Evolutionary conservation across 306 rosid genomes (phyloP).

Genomic region (Sophora flavescens): DNA sequence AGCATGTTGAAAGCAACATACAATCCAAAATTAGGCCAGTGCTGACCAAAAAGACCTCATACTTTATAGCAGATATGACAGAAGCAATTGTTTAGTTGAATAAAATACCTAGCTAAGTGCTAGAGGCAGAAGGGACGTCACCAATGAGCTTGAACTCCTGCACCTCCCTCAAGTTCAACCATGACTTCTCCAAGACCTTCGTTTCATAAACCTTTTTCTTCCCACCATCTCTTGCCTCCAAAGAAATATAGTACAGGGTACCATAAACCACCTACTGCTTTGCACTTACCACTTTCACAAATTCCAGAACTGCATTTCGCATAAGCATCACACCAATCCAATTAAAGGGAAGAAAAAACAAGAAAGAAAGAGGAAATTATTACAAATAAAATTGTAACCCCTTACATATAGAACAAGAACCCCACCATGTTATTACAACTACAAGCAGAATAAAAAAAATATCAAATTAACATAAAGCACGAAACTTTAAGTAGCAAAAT

Average conservation of each 20-base stretch:
- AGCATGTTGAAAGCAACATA: neutral
- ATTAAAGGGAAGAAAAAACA: neutral
- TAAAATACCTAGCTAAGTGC: too few species aligned
- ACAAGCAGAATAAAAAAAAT: too few species aligned
- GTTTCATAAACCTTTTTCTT: constrained; percentile 57
- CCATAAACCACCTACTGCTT: constrained; percentile 61
- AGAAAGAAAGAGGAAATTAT: neutral
- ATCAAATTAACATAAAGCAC: too few species aligned
- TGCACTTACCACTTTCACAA: constrained; percentile 51
- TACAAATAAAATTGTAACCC: too few species aligned
- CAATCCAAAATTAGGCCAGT: neutral
- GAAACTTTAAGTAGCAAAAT: too few species aligned
- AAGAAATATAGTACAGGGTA: constrained; percentile 43
- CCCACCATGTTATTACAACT: too few species aligned
- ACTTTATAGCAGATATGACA: neutral
- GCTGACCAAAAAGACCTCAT: neutral
- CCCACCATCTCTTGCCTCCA: constrained; percentile 62
- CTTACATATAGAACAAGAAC: too few species aligned
- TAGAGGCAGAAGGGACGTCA: too few species aligned
- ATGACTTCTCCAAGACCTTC: constrained; percentile 60
- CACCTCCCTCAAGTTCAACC: too few species aligned
- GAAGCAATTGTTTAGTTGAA: neutral
- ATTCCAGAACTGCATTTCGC: constrained; percentile 52
- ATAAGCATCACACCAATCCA: constrained; percentile 15
- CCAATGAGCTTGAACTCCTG: too few species aligned